Conservation (phyloP, 148 eudicot species). For the Diospyros lotus region DNA sequence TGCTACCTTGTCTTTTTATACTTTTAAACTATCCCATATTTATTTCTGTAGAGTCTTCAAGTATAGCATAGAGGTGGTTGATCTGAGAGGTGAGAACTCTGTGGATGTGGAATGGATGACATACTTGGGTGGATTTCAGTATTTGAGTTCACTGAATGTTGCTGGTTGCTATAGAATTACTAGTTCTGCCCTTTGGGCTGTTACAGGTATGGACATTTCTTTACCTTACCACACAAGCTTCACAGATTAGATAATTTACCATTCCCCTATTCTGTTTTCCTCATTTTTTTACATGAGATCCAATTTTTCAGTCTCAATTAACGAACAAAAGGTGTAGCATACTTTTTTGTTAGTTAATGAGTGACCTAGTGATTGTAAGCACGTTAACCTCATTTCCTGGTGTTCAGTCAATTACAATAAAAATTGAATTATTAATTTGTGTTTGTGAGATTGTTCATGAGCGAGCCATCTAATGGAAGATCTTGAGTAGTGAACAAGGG, state of each 20-base stretch:
- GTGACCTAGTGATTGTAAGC: neutral
- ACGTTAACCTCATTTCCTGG: neutral
- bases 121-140: constrained; percentile 67
- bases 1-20: neutral
- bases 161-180: constrained; percentile 66
- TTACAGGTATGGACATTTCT: constrained; percentile 17
- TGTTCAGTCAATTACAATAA: neutral
- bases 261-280: neutral
- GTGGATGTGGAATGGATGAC: constrained; percentile 97
- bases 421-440: too few relatives aligned
- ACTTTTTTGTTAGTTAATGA: neutral
- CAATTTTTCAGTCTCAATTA: neutral
- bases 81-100: constrained; percentile 63
- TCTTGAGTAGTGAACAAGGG: neutral
- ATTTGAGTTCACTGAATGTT: constrained; percentile 55
- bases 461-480: neutral
- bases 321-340: neutral
- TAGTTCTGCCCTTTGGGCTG: constrained; percentile 74
- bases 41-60: constrained; percentile 55
- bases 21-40: neutral
- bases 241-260: neutral
- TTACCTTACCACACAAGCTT: neutral
- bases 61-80: constrained; percentile 56
- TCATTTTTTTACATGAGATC: neutral
- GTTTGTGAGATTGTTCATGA: neutral